Base-by-base conservation (phyloP, 805 yeast genomes). In the Hemisphaericaspora nanyangensis region DNA sequence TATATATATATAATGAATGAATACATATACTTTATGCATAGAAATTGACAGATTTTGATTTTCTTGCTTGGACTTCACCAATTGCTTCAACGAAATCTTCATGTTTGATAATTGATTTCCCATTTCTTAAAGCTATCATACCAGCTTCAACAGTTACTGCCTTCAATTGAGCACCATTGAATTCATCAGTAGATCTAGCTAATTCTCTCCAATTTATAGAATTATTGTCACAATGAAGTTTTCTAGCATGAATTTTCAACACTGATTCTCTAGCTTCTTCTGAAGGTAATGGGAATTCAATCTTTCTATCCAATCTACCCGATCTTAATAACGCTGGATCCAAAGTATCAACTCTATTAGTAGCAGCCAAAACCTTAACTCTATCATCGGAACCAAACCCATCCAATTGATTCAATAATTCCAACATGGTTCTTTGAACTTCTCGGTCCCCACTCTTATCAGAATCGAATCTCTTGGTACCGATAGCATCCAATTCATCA, bases 91-190 rank as follows among this genome's bases (percentile, higher is more conserved):
- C 96, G 58, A 91, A 93, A 66, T 93, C 99, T 66, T 93, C 99
- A 62, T 93, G 99, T 52, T 87, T 85, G 39, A 93, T 90, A 50
- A 82, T 76, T 31, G 84, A 77, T 65, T 93, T 95, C 13, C 96
- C 97, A 54, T 87, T 88, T 68, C 99, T 80, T 58, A 93, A 74
- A 2, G 99, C 99, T 66, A 93, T 93, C 99, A 93, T 93, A 58
- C 99, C 99, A 6, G 99, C 99, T 64, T 93, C 99, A 17, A 93
- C 99, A 6, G 97, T 90, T 31, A 93, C 99, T 2, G 99, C 99
- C 70, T 93, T 93, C 60, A 93, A 74, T 67, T 93, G 99, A 1
- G 99, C 99, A 59, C 99, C 99, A 58, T 93, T 93, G 65, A 93
- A 93, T 66, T 93, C 99, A 63, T 93, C 99, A 0, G 99, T 93